Conservation (phyloP, 2,329 filamentous ascomycete species). For the Decorospora gaudefroyi region DNA sequence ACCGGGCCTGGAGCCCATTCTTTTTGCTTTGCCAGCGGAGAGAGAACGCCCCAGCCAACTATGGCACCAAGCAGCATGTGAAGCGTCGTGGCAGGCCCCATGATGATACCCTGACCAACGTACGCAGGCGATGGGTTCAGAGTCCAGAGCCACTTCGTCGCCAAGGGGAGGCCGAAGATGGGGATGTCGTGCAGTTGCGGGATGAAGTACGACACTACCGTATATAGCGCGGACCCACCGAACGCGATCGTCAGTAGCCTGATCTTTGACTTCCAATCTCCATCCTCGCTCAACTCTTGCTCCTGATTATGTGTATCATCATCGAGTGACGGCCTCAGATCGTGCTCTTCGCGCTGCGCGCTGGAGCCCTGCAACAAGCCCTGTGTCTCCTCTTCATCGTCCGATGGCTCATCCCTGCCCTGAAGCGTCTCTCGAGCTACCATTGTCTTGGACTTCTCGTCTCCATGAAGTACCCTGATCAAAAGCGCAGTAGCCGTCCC, state of each 20-base stretch:
- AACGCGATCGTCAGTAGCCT: constrained; percentile 64
- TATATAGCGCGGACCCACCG: constrained; percentile 63
- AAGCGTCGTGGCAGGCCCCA: constrained; percentile 92
- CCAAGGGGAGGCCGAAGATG: constrained; percentile 75
- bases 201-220: constrained; percentile 85
- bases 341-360: constrained; percentile 28
- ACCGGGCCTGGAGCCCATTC: constrained; percentile 91
- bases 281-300: constrained; percentile 40
- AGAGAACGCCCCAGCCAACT: constrained; percentile 87
- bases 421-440: constrained; percentile 6
- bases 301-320: constrained; percentile 18
- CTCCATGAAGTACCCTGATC: constrained; percentile 84
- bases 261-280: constrained; percentile 66
- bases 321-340: constrained; percentile 25
- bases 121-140: constrained; percentile 97
- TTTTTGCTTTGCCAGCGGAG: constrained; percentile 79
- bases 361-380: constrained; percentile 39
- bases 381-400: constrained; percentile 41
- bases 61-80: constrained; percentile 93
- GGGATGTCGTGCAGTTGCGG: constrained; percentile 85
- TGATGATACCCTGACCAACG: constrained; percentile 96
- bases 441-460: constrained; percentile 33
- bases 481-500: constrained; percentile 94
- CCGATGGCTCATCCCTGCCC: constrained; percentile 5
- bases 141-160: constrained; percentile 87